Conservation (phyloP, 2,329 filamentous ascomycete genomes). For the Sphaerostilbella broomeana region DNA sequence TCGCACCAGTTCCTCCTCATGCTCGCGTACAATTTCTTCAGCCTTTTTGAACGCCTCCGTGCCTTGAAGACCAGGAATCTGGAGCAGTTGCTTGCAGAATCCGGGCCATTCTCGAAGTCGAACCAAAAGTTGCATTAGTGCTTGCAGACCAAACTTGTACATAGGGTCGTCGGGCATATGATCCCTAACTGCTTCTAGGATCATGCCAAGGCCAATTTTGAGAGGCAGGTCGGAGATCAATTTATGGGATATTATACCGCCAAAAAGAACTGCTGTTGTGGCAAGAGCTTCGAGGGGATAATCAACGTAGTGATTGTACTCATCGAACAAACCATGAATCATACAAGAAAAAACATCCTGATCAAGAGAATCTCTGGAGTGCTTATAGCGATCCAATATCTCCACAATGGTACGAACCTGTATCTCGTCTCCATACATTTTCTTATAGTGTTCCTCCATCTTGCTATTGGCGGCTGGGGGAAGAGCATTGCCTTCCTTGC, state of each 20-base stretch:
- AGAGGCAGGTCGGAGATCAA: slow-evolving; percentile 84
- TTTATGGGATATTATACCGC: slow-evolving; percentile 90
- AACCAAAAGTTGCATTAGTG: slow-evolving; percentile 77
- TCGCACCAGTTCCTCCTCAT: slow-evolving; percentile 54
- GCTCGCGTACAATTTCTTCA: slow-evolving; percentile 68
- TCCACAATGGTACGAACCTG: slow-evolving; percentile 81
- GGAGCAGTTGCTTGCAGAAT: slow-evolving; percentile 78
- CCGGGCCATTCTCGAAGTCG: slow-evolving; percentile 92
- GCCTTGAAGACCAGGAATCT: slow-evolving; percentile 73
- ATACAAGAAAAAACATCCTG: slow-evolving; percentile 97
- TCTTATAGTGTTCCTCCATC: slow-evolving; percentile 97
- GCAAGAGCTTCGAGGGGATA: slow-evolving; percentile 95
- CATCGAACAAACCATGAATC: slow-evolving; percentile 96
- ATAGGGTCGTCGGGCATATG: slow-evolving; percentile 78
- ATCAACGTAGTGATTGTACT: slow-evolving; percentile 90
- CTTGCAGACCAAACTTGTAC: slow-evolving; percentile 97
- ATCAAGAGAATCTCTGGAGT: slow-evolving; percentile 72
- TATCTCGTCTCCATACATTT: slow-evolving; percentile 91
- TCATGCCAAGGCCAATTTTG: slow-evolving; percentile 93
- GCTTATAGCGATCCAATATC: slow-evolving; percentile 79
- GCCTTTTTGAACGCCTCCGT: slow-evolving; percentile 81
- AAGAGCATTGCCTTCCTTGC: slow-evolving; percentile 72
- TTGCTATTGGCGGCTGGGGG: slow-evolving; percentile 73
- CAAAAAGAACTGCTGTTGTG: slow-evolving; percentile 93
- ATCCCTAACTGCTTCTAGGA: slow-evolving; percentile 89